Base-by-base conservation (phyloP, 2,329 filamentous ascomycete species). In the Stylonectria norvegica region DNA sequence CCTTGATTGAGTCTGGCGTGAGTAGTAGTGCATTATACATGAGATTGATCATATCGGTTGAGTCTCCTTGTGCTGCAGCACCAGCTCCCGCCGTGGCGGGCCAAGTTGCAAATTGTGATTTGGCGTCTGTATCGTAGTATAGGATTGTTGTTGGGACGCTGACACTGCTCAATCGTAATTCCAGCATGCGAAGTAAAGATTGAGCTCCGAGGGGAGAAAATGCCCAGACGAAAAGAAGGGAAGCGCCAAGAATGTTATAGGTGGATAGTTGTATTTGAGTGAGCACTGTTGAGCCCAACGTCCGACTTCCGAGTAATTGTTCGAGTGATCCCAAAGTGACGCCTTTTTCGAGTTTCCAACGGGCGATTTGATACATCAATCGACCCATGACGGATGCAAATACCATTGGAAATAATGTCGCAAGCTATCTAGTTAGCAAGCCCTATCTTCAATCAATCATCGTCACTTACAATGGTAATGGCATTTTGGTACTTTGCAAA, bases 371-470 rank as follows among this genome's bases (percentile, higher is more conserved):
- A 16, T 30, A 45, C 10, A 45, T 19, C 29, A 50, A 37, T 15
- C 45, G 42, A 7, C 45, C 45, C 6, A 42, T 29, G 14, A 48
- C 36, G 5, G 42, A 35, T 4, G 47, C 47, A 6, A 48, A 50
- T 1, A 50, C 7, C 9, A 48, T 48, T 4, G 45, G 45, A 12
- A 45, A 48, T 3, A 38, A n/a, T 4, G 46, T 43, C 11, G 35
- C 38, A 0, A 36, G 30, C 38, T 48, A 7, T 11, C 5, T 18
- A 28, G 27, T 22, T 32, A n/a, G 18, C 32, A 4, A 16, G 23
- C 15, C 14, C 12, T 14, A 31, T 18, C 14, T 17, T 14, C n/a
- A 11, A 28, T 14, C 3, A 29, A 8, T 25, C 22, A 4, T 5
- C 10, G 3, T 14, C 4, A 18, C 28, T 23, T 19, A 33, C 36